These are phyloP conservation scores for Lentinula lateritia DNA, from an alignment of 768 basidiomycete species.

Conservation along the genomic window DNA sequence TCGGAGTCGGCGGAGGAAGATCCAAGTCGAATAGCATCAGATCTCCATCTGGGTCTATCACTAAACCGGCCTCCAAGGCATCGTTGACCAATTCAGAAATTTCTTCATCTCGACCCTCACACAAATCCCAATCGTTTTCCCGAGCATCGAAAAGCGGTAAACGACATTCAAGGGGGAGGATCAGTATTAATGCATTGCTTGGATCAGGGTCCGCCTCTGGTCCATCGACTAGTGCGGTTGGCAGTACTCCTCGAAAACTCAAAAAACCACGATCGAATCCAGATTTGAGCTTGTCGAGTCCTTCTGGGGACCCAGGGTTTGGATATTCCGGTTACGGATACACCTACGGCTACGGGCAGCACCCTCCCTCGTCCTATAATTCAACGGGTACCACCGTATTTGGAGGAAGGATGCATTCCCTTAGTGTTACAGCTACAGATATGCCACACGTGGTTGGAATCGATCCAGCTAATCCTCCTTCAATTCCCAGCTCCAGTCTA, in stretches of 20 bases:
- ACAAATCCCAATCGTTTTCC: slow-evolving; percentile 2
- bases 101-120: neutral
- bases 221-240: neutral
- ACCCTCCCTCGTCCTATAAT: slow-evolving; percentile 5
- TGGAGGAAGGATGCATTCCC: slow-evolving; percentile 62
- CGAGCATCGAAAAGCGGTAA: neutral
- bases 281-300: slow-evolving; percentile 25
- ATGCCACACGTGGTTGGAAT: slow-evolving; percentile 32
- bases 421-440: slow-evolving; percentile 73
- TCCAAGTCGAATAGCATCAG: neutral
- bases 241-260: slow-evolving; percentile 36
- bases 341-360: slow-evolving; percentile 8
- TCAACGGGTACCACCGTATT: neutral
- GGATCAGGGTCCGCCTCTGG: neutral
- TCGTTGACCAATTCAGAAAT: neutral
- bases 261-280: slow-evolving; percentile 75
- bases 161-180: slow-evolving; percentile 4
- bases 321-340: neutral
- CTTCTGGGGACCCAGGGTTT: slow-evolving; percentile 18
- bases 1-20: neutral
- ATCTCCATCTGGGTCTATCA: neutral
- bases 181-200: slow-evolving; percentile 4
- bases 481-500: neutral
- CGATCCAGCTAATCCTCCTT: neutral
- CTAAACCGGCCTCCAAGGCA: neutral